Conservation (phyloP, 2,329 filamentous ascomycete species). For the Aureobasidium leucospermi region DNA sequence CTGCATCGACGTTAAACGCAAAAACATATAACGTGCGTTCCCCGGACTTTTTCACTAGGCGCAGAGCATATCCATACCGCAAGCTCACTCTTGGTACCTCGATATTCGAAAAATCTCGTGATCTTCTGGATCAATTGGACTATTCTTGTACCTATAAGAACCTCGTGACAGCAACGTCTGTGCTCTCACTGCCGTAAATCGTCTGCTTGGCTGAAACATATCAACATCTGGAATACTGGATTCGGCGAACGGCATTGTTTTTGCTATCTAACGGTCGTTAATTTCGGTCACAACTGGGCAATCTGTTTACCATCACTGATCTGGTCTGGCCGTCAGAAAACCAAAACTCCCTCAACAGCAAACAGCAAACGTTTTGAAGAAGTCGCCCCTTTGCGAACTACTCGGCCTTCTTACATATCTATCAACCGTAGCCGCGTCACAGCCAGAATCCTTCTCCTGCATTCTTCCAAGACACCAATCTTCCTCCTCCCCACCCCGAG, state of each 20-base stretch:
- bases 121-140: background rate
- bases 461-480: background rate
- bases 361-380: background rate
- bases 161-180: background rate
- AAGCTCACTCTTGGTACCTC: background rate
- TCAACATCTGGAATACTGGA: background rate
- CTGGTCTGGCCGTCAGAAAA: background rate
- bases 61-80: background rate
- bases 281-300: conserved; percentile 10
- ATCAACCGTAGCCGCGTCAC: background rate
- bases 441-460: background rate
- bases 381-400: background rate
- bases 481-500: background rate
- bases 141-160: background rate
- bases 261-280: conserved; percentile 12
- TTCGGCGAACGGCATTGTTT: conserved; percentile 3
- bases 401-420: background rate
- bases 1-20: conserved; percentile 11
- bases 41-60: background rate
- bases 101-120: background rate
- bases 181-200: background rate
- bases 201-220: conserved; percentile 4
- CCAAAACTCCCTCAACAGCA: background rate
- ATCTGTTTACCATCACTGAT: conserved; percentile 3
- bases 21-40: conserved; percentile 11